A percentile compares a stretch with the other conserved stretches of the same genome.
phyloP scores from a whole-genome alignment of 2,329 filamentous ascomycete species.

The Hirsutella thompsonii region DNA sequence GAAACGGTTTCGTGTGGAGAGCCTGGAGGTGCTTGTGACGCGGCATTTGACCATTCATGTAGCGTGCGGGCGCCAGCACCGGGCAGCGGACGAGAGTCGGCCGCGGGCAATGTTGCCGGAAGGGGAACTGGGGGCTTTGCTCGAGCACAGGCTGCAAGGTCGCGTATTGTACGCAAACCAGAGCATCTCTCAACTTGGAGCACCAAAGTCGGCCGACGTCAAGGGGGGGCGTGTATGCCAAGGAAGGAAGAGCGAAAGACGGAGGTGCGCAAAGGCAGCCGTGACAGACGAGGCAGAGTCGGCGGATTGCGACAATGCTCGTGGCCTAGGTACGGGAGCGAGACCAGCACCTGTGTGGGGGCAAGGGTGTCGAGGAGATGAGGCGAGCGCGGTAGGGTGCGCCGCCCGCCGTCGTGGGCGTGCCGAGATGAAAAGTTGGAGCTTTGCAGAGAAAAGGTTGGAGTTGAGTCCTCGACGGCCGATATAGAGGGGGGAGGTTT shows the following conservation, averaged over 20 bases:
- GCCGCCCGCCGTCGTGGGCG: neutral
- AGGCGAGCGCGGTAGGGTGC: neutral
- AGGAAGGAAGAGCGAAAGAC: too few relatives aligned
- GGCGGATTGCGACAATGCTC: neutral
- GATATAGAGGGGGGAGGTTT: neutral
- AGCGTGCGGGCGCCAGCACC: neutral
- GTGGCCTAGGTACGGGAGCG: neutral
- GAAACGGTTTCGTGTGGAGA: neutral
- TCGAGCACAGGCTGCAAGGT: neutral
- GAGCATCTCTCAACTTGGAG: neutral
- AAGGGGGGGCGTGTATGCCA: neutral
- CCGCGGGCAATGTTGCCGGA: neutral
- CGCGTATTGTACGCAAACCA: neutral
- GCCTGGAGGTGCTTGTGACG: too few relatives aligned
- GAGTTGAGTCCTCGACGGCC: slow-evolving; percentile 1
- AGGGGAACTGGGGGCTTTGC: neutral
- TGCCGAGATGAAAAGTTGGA: slow-evolving; percentile 5
- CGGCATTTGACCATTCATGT: too few relatives aligned
- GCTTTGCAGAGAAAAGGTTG: neutral
- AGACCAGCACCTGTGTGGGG: too few relatives aligned
- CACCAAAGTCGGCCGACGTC: neutral
- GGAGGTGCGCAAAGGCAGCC: too few relatives aligned
- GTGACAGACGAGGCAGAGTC: neutral
- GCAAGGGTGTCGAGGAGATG: neutral
- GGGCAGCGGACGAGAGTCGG: neutral